These are phyloP conservation scores for Austroboletus festivus DNA, from an alignment of 768 basidiomycete species.

Conservation along the genomic window DNA sequence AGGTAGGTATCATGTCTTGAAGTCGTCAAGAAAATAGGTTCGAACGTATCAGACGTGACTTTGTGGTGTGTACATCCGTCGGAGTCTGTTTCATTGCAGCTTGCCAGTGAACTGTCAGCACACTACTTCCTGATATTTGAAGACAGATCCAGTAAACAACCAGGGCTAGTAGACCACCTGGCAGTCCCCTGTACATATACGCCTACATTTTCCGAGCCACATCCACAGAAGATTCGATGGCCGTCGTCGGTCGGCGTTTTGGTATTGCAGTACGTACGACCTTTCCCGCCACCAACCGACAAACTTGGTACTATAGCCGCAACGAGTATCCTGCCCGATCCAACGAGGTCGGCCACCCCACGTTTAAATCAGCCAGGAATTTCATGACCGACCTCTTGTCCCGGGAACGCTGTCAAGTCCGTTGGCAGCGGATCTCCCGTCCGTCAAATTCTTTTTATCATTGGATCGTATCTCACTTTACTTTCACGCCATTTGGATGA, in stretches of 20 bases:
- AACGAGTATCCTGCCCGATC: not conserved
- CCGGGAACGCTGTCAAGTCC: constrained; percentile 3
- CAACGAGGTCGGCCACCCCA: not conserved
- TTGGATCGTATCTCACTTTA: not conserved
- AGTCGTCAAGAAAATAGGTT: too few species aligned
- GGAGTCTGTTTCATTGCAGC: too few species aligned
- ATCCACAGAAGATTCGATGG: not conserved
- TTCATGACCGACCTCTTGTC: not conserved
- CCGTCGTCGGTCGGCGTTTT: not conserved
- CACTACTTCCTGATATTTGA: too few species aligned
- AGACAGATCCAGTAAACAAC: too few species aligned
- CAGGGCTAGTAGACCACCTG: too few species aligned
- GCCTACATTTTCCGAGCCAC: not conserved
- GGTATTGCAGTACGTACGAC: not conserved
- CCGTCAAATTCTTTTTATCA: not conserved
- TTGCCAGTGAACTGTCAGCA: too few species aligned
- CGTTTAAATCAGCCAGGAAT: not conserved
- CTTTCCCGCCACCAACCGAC: not conserved
- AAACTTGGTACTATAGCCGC: not conserved
- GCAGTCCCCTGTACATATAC: too few species aligned
- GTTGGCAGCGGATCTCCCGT: not conserved
- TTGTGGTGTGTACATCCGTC: too few species aligned
- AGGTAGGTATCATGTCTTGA: too few species aligned
- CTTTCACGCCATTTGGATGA: too few species aligned
- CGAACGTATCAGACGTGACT: too few species aligned